A percentile compares a stretch with the other conserved stretches of the same genome.
Conservation (phyloP, 2,329 filamentous ascomycete genomes). For the Fusarium compactum region DNA sequence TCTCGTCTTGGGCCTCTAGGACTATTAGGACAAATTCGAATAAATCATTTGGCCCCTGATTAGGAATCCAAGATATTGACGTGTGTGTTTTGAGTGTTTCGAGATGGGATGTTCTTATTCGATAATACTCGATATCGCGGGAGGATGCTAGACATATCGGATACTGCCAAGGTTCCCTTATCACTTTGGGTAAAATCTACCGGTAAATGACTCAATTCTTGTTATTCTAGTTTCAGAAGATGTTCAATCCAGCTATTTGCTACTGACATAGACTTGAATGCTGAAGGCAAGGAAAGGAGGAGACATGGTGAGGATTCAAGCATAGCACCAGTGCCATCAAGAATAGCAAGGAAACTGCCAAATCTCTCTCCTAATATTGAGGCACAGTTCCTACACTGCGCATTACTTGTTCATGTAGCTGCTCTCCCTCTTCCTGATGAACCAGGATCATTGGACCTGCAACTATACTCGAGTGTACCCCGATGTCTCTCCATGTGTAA, state of each 20-base stretch:
- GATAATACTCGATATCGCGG: constrained; percentile 10
- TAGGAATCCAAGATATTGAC: neutral
- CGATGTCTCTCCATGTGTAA: constrained; percentile 14
- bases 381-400: neutral
- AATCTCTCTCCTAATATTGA: neutral
- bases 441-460: neutral
- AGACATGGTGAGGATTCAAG: neutral
- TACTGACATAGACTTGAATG: neutral
- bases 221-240: neutral
- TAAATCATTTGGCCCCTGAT: neutral
- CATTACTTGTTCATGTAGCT: neutral
- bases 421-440: neutral
- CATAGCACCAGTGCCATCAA: neutral
- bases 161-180: neutral
- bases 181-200: neutral
- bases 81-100: neutral
- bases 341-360: neutral
- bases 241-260: neutral
- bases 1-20: neutral
- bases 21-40: constrained; percentile 14
- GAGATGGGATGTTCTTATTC: neutral
- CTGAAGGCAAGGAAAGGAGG: neutral
- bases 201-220: neutral
- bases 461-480: constrained; percentile 5
- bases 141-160: constrained; percentile 10